Conservation (phyloP, 2,329 filamentous ascomycete genomes). For the Botryosphaeria dothidea region DNA sequence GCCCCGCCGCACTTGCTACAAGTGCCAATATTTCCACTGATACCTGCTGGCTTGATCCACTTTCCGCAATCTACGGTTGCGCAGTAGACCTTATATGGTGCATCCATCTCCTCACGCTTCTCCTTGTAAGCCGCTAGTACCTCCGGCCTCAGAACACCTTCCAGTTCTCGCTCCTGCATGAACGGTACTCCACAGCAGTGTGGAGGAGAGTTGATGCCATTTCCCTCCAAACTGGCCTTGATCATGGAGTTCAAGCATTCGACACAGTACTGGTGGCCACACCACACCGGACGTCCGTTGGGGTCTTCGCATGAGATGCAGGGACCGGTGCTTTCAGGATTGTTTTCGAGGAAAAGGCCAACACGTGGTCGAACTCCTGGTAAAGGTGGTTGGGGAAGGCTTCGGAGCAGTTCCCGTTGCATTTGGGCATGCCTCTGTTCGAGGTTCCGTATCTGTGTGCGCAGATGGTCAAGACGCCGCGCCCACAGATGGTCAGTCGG, state of each 20-base stretch:
- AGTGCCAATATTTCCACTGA: neutral
- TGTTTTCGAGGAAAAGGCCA: no score
- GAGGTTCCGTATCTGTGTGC: no score
- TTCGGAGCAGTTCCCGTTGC: no score
- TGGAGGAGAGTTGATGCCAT: neutral
- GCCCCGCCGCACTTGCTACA: neutral
- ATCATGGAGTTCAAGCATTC: neutral
- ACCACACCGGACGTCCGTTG: neutral
- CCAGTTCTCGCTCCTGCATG: neutral
- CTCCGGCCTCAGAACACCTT: neutral
- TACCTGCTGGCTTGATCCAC: neutral
- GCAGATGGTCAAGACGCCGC: no score
- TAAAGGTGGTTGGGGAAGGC: no score
- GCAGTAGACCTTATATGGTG: neutral
- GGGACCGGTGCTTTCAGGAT: neutral
- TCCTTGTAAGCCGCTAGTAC: neutral
- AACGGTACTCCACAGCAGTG: neutral
- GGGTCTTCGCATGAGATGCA: neutral
- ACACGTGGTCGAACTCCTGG: no score
- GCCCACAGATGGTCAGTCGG: no score
- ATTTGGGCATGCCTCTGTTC: no score
- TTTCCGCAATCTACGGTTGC: neutral
- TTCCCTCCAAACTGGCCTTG: neutral
- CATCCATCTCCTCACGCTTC: neutral
- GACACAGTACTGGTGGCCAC: neutral